Base-by-base conservation (phyloP, 768 basidiomycete species). In the Boletus sp. region DNA sequence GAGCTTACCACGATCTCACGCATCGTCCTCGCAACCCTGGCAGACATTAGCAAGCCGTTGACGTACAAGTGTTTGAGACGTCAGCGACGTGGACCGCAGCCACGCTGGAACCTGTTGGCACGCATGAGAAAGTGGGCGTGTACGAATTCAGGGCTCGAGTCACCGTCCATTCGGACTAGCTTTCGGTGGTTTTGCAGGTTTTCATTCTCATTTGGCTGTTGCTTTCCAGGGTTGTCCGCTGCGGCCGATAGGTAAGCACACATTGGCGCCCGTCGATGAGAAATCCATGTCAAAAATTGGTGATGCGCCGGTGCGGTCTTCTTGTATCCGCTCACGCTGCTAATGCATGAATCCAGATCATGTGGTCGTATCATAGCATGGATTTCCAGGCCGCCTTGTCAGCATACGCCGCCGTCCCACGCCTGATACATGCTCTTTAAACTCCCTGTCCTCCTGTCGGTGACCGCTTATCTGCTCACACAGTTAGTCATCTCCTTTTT, bases 361-460 rank as follows among this genome's bases (percentile, higher is more conserved):
- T 68, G 57, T 55, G 60, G 53, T 51, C 8, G 37, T n/a, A n/a
- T n/a, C n/a, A 34, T 51, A 30, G 11, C 30, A 50, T 27, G 13
- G 27, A 27, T 60, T 53, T 56, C 42, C 60, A 53, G 45, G 65
- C 51, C 52, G 65, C 51, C 52, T 53, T 48, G 34, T 27, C 50
- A 50, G 19, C 33, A 19, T 50, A 50, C 46, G 10, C 42, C 60
- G 30, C 59, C 68, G 32, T 69, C 67, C 61, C 67, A 69, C 67
- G 69, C 64, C 56, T 44, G 37, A 50, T 40, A 21, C 64, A 21
- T 40, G 51, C 53, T 44, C 51, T 51, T 43, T 15, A 15, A 34
- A 46, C 30, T 25, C 42, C 25, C 1, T 46, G 25, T 33, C 17
- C 11, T 21, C 41, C 41, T 44, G 30, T 38, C 41, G 30, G 30